Evolutionary conservation across 768 basidiomycete genomes (phyloP).

Genomic region (Solioccasus polychromus): DNA sequence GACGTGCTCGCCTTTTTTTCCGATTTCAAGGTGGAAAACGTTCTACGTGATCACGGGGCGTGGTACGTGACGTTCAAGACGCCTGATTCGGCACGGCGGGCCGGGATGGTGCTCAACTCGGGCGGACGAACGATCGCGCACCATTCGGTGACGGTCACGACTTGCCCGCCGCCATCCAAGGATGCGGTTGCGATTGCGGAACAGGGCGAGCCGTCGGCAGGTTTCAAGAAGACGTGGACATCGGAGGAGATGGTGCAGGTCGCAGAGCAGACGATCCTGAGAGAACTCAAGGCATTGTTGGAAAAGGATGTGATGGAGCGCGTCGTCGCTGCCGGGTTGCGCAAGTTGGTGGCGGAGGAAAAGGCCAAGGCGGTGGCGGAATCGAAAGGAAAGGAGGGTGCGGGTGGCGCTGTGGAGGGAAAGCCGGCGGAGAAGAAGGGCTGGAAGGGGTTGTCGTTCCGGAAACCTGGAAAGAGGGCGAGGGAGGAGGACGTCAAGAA

Average conservation of each 20-base stretch:
- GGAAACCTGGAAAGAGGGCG: conserved; percentile 40
- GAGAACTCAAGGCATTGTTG: conserved; percentile 52
- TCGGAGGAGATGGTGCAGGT: conserved; percentile 50
- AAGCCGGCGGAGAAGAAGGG: conserved; percentile 45
- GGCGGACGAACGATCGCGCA: conserved; percentile 53
- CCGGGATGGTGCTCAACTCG: conserved; percentile 58
- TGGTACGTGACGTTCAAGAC: conserved; percentile 83
- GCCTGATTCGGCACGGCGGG: conserved; percentile 59
- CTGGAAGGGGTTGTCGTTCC: conserved; percentile 45
- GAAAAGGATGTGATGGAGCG: conserved; percentile 67
- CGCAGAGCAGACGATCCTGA: conserved; percentile 54
- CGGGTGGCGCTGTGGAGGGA: conserved; percentile 30
- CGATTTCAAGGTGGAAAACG: conserved; percentile 68
- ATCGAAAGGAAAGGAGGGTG: conserved; percentile 24
- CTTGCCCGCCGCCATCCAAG: conserved; percentile 36
- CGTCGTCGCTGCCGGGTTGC: conserved; percentile 52
- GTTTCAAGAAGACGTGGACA: conserved; percentile 47
- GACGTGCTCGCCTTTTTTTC: conserved; percentile 68
- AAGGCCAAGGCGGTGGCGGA: conserved; percentile 35
- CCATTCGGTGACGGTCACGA: conserved; percentile 55
- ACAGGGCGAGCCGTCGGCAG: conserved; percentile 27
- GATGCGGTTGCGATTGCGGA: conserved; percentile 31
- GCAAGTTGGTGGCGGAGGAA: conserved; percentile 52
- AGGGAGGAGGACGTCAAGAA: conserved; percentile 33
- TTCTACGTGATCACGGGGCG: conserved; percentile 65